A percentile compares a stretch with the other conserved stretches of the same genome.
Evolutionary conservation across 2,329 filamentous ascomycete species (phyloP).

Genomic region (Davidsoniella eucalypti): DNA sequence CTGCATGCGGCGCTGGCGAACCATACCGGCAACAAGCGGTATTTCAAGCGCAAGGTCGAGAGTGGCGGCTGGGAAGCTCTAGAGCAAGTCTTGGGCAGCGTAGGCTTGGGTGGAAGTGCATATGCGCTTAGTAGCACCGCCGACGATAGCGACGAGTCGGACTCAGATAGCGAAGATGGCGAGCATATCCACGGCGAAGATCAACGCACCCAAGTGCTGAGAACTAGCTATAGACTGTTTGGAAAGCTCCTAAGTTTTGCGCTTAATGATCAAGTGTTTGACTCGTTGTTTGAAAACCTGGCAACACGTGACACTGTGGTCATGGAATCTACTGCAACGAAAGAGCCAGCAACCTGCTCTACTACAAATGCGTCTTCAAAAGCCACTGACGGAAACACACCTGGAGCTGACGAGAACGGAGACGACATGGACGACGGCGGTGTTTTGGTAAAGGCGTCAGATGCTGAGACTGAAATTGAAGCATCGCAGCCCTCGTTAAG

Average conservation of each 20-base stretch:
- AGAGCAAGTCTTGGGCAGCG: conserved; percentile 54
- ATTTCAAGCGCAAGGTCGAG: conserved; percentile 63
- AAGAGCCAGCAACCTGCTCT: too few relatives aligned
- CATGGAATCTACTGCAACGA: not conserved
- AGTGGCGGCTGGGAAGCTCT: conserved; percentile 65
- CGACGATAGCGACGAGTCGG: not conserved
- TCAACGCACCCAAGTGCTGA: conserved; percentile 33
- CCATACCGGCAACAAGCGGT: conserved; percentile 74
- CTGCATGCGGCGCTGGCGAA: conserved; percentile 59
- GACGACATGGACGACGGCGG: not conserved
- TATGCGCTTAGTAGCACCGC: conserved; percentile 13
- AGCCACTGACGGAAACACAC: not conserved
- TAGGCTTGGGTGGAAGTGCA: conserved; percentile 47
- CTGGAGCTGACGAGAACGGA: not conserved
- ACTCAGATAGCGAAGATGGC: not conserved
- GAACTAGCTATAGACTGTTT: conserved; percentile 58
- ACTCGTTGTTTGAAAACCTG: conserved; percentile 46
- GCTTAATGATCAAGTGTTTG: conserved; percentile 59
- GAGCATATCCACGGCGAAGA: not conserved
- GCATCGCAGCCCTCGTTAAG: not conserved
- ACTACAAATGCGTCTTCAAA: too few relatives aligned
- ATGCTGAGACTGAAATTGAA: not conserved
- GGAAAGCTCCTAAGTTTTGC: conserved; percentile 69
- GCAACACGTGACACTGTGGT: conserved; percentile 12
- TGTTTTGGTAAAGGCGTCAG: not conserved